These are phyloP conservation scores for Miscanthus lutarioriparius DNA, from an alignment of 176 grass and related monocot genomes.

Conservation along the genomic window DNA sequence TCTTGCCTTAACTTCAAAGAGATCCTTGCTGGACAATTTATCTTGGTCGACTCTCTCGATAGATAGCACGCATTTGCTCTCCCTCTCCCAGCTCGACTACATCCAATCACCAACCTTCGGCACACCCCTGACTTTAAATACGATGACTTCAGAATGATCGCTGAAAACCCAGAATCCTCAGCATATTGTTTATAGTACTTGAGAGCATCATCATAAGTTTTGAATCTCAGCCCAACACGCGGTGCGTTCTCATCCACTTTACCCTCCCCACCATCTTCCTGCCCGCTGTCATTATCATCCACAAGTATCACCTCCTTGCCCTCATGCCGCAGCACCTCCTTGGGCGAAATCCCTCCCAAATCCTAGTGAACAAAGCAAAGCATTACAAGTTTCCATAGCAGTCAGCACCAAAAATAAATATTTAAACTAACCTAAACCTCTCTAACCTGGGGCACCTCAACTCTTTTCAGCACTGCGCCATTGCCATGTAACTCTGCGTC, in stretches of 20 bases:
- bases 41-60: slow-evolving; percentile 76
- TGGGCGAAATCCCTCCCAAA: slow-evolving; percentile 17
- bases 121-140: slow-evolving; percentile 83
- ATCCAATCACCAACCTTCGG: slow-evolving; percentile 77
- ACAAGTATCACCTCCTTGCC: slow-evolving; percentile 55
- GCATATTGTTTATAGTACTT: slow-evolving; percentile 91
- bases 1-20: slow-evolving; percentile 82
- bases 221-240: slow-evolving; percentile 66
- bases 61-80: slow-evolving; percentile 77
- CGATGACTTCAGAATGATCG: slow-evolving; percentile 61
- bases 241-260: slow-evolving; percentile 55
- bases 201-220: slow-evolving; percentile 72
- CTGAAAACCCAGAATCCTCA: slow-evolving; percentile 61
- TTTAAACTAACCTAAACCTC: slow-evolving; percentile 3
- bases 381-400: not conserved
- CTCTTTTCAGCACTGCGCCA: slow-evolving; percentile 2
- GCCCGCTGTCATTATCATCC: slow-evolving; percentile 52
- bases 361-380: slow-evolving; percentile 39
- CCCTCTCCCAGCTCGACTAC: slow-evolving; percentile 79
- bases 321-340: slow-evolving; percentile 23
- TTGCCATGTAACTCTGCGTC: slow-evolving; percentile 17
- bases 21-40: slow-evolving; percentile 82
- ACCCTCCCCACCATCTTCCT: slow-evolving; percentile 32
- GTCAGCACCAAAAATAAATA: not conserved
- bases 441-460: slow-evolving; percentile 39